Evolutionary conservation across 1,284 basidiomycete genomes (phyloP).

Genomic region (Malassezia caprae): DNA sequence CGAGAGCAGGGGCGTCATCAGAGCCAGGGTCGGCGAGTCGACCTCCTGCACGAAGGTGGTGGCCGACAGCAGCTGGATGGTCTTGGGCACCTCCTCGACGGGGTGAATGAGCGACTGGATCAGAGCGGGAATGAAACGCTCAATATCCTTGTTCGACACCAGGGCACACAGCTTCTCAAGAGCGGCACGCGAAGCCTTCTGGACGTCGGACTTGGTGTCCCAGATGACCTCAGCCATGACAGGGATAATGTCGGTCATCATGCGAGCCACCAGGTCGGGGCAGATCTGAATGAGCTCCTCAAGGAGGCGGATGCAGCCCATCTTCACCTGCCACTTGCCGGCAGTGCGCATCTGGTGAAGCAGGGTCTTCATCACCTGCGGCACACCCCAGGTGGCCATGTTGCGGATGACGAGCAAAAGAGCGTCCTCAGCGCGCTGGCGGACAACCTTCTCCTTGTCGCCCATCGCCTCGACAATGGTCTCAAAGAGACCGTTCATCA

Average conservation of each 20-base stretch:
- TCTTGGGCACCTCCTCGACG: conserved; percentile 95
- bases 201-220: conserved; percentile 99
- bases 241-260: conserved; percentile 93
- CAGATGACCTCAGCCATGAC: conserved; percentile 91
- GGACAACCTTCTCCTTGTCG: conserved; percentile 78
- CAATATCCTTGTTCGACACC: conserved; percentile 98
- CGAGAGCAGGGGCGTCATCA: conserved; percentile 93
- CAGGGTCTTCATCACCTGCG: conserved; percentile 74
- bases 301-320: conserved; percentile 70
- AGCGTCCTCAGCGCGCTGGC: conserved; percentile 73
- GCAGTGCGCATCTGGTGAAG: conserved; percentile 90
- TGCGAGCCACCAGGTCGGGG: conserved; percentile 72
- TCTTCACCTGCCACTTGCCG: conserved; percentile 99
- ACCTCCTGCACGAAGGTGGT: conserved; percentile 99
- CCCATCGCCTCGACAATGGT: conserved; percentile 81
- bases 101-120: conserved; percentile 97
- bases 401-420: conserved; percentile 67
- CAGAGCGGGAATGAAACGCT: conserved; percentile 66
- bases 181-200: conserved; percentile 92
- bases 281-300: conserved; percentile 81
- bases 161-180: conserved; percentile 61
- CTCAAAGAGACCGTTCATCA: conserved; percentile 75
- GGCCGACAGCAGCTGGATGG: conserved; percentile 88
- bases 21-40: conserved; percentile 93
- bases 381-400: conserved; percentile 83